phyloP scores from a whole-genome alignment of 1,284 basidiomycete species.

The Microbotryum violaceum region DNA sequence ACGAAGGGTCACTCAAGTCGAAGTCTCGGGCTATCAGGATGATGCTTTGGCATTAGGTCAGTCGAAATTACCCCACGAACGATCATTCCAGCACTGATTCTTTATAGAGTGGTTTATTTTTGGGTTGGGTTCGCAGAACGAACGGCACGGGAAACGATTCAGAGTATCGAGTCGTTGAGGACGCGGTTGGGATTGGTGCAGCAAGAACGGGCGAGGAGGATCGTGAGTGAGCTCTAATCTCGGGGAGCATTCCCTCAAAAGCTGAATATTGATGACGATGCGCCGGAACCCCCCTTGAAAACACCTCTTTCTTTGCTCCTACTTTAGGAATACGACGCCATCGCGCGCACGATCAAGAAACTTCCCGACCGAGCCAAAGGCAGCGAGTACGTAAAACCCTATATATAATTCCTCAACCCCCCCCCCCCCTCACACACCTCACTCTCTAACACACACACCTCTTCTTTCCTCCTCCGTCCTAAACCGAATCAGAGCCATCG shows the following conservation, averaged over 20 bases:
- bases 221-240: constrained; percentile 5
- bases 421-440: not conserved
- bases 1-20: constrained; percentile 11
- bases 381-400: constrained; percentile 15
- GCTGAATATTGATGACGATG: too few species aligned
- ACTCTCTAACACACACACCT: not conserved
- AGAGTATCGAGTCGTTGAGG: constrained; percentile 9
- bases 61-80: too few species aligned
- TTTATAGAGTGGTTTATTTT: too few species aligned
- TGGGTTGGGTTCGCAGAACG: not conserved
- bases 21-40: constrained; percentile 19
- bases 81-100: too few species aligned
- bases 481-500: constrained; percentile 15
- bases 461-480: too few species aligned
- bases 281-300: too few species aligned
- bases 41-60: constrained; percentile 19
- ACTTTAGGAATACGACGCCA: constrained; percentile 25
- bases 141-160: not conserved
- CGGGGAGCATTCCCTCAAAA: too few species aligned
- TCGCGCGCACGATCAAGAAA: constrained; percentile 20
- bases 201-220: constrained; percentile 28
- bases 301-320: too few species aligned
- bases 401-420: not conserved
- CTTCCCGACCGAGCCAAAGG: constrained; percentile 24
- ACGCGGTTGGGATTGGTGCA: constrained; percentile 15